Percentiles rank a stretch among this genome's conserved stretches.
Conservation (phyloP, 2,329 filamentous ascomycete species). For the Aspergillus sp. region DNA sequence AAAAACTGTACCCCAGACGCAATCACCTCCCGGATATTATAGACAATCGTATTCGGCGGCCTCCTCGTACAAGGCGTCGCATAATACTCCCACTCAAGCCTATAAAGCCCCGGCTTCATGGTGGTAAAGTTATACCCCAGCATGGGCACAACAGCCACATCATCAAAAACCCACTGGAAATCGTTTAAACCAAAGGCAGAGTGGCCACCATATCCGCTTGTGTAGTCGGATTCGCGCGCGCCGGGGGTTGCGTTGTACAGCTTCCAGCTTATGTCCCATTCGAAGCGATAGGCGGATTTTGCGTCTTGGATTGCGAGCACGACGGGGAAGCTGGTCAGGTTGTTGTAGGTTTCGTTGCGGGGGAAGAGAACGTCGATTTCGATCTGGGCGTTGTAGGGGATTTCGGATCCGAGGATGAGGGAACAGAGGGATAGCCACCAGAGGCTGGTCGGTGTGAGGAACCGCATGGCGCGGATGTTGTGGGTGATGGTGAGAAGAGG, state of each 20-base stretch:
- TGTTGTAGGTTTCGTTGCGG: not conserved
- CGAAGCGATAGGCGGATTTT: not conserved
- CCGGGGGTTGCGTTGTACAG: not conserved
- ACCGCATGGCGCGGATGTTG: not conserved
- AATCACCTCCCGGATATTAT: not conserved
- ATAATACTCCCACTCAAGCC: slow-evolving; percentile 2
- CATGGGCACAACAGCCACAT: not conserved
- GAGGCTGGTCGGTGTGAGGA: not conserved
- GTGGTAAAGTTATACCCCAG: not conserved
- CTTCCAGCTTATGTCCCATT: not conserved
- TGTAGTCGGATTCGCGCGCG: not conserved
- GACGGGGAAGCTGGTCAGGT: slow-evolving; percentile 6
- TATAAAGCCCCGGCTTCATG: not conserved
- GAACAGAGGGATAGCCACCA: not conserved
- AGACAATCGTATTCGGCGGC: not conserved
- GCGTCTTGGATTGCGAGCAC: slow-evolving; percentile 7
- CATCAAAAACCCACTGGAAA: not conserved
- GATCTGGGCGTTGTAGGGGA: not conserved
- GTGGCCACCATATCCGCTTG: not conserved
- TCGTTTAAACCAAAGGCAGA: not conserved
- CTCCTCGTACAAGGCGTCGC: not conserved
- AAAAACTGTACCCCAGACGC: not conserved
- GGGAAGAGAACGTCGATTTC: slow-evolving; percentile 9
- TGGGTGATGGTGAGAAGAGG: no score
- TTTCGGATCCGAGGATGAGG: not conserved